A percentile compares a stretch with the other conserved stretches of the same genome.
These are phyloP conservation scores for Globisporangium cederbergense DNA, from an alignment of 352 stramenopile genomes.

Conservation along the genomic window DNA sequence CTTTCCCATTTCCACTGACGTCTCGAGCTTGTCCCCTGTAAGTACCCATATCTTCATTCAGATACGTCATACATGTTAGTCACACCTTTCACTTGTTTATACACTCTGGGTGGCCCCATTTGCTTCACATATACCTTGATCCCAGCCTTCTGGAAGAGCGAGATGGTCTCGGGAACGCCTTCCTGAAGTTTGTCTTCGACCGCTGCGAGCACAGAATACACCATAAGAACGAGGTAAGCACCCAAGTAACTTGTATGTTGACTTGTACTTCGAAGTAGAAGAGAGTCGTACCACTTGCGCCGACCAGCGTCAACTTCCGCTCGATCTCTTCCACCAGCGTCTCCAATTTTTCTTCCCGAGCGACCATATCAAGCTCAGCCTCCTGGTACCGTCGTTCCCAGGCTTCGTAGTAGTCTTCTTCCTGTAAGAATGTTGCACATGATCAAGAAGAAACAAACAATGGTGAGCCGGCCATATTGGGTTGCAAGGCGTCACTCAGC, in stretches of 20 bases:
- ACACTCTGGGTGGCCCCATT: background rate
- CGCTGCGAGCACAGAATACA: slow-evolving; percentile 32
- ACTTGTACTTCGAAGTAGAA: background rate
- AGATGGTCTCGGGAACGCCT: slow-evolving; percentile 93
- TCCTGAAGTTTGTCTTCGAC: slow-evolving; percentile 98
- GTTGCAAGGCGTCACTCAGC: background rate
- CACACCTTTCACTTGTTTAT: background rate
- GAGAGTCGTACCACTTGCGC: slow-evolving; percentile 65
- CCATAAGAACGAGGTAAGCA: background rate
- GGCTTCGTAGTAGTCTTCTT: slow-evolving; percentile 58
- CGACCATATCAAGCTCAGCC: slow-evolving; percentile 67
- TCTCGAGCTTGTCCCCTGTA: slow-evolving; percentile 98
- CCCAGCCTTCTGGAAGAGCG: slow-evolving; percentile 84
- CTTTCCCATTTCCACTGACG: slow-evolving; percentile 97
- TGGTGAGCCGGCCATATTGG: background rate
- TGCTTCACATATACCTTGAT: slow-evolving; percentile 89
- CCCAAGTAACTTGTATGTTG: background rate
- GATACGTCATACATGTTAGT: background rate
- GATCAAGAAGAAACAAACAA: background rate
- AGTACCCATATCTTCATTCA: slow-evolving; percentile 88
- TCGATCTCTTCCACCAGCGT: slow-evolving; percentile 79
- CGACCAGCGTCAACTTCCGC: slow-evolving; percentile 75
- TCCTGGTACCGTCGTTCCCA: slow-evolving; percentile 70
- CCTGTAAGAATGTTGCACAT: slow-evolving; percentile 22
- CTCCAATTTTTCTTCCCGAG: slow-evolving; percentile 59